phyloP scores from a whole-genome alignment of 1,139 yeast genomes.

The Debaryomyces subglobosus region DNA sequence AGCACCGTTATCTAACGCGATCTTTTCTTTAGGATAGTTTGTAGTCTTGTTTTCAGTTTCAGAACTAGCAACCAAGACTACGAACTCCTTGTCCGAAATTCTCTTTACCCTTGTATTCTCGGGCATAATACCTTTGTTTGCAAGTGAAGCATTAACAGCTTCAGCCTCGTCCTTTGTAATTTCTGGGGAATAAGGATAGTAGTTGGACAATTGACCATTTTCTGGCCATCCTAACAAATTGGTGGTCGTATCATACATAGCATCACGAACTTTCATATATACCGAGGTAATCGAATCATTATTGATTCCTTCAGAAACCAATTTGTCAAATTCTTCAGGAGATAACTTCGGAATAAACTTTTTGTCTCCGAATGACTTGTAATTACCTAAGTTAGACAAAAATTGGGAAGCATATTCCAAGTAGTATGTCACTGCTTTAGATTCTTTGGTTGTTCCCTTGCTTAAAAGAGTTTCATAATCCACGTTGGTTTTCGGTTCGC shows the following conservation, averaged over 20 bases:
- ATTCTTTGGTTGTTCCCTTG: slow-evolving; percentile 24
- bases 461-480: slow-evolving; percentile 41
- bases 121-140: slow-evolving; percentile 67
- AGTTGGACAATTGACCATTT: slow-evolving; percentile 72
- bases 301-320: slow-evolving; percentile 44
- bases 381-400: slow-evolving; percentile 80
- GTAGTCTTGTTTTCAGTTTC: slow-evolving; percentile 44
- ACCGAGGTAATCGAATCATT: slow-evolving; percentile 36
- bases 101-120: slow-evolving; percentile 80
- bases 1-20: slow-evolving; percentile 31
- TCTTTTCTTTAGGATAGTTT: slow-evolving; percentile 37
- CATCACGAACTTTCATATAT: slow-evolving; percentile 48
- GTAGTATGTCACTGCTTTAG: slow-evolving; percentile 45
- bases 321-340: slow-evolving; percentile 48
- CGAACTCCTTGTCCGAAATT: slow-evolving; percentile 43
- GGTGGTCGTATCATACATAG: slow-evolving; percentile 54
- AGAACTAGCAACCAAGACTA: slow-evolving; percentile 66
- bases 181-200: slow-evolving; percentile 58
- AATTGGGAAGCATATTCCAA: slow-evolving; percentile 83
- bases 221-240: slow-evolving; percentile 78
- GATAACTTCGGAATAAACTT: slow-evolving; percentile 74
- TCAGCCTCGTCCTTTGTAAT: slow-evolving; percentile 65
- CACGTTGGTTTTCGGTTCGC: slow-evolving; percentile 45
- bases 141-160: slow-evolving; percentile 64
- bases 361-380: slow-evolving; percentile 86